Evolutionary conservation across 2,329 filamentous ascomycete genomes (phyloP), one percentile per base, ranked within the genome.

Genomic region (Exophiala alcalophila): DNA sequence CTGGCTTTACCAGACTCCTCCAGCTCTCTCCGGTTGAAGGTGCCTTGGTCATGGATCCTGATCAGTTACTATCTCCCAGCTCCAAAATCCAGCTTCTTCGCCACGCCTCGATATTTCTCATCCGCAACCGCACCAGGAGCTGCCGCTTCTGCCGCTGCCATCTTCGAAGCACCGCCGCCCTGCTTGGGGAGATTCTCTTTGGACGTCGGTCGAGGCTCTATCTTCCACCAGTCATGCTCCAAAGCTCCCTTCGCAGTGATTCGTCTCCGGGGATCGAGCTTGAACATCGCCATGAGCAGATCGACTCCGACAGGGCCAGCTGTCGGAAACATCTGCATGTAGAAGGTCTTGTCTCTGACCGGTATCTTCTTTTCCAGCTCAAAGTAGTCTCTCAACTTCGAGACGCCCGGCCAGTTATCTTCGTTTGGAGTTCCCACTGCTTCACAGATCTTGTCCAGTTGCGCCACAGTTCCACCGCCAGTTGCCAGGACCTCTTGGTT

Each of bases 321-420:
- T 8, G 85, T 84, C 41, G 85, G 81, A 60, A 98, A 96, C 49
- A 81, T 79, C 39, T 73, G 70, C 60, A 84, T 73, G 71, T 87
- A 96, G 59, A 84, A 83, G 42, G 85, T 81, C 49, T 78, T 77
- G 1, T 80, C 79, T 50, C 78, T 77, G 15, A 76, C 54, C 1
- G 65, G 87, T 56, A 56, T 79, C 70, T 68, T 53, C 49, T 80
- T 74, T 42, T 68, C 64, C 42, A 77, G 59, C 49, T 78, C 77
- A n/a, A 89, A 79, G 65, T 92, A 98, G 47, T 83, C 83, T 10
- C 82, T 80, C 8, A 98, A 72, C 51, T 80, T 80, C 4, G 81
- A 81, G 5, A 98, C 90, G 19, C 91, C 91, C 1, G 92, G 90
- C 92, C 92, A 98, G 62, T 89, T 91, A 11, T 92, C 86, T 61